Evolutionary conservation across 148 eudicot genomes (phyloP).

Genomic region (Chenopodium berlandieri): DNA sequence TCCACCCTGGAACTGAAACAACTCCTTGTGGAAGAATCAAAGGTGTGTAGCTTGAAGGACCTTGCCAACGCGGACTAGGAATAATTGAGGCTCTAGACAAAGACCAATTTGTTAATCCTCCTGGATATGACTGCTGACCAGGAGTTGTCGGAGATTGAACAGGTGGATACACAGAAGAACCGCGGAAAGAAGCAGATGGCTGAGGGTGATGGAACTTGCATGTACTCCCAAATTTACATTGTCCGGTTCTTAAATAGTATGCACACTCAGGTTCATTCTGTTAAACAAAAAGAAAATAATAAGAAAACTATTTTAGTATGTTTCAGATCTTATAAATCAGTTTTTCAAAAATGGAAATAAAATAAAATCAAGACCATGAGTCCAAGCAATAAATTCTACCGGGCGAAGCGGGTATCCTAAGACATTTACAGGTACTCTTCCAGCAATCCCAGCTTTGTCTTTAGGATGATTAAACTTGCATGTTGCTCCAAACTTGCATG

Average conservation of each 20-base stretch:
- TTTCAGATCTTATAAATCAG: background rate
- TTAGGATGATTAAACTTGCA: conserved; percentile 98
- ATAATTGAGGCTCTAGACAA: conserved; percentile 72
- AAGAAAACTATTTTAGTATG: no score
- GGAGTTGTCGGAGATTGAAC: conserved; percentile 76
- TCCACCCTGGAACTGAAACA: conserved; percentile 85
- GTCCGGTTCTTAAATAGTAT: conserved; percentile 89
- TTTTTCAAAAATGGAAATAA: no score
- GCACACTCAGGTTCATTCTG: conserved; percentile 87
- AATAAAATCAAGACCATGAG: background rate
- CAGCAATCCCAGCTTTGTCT: conserved; percentile 91
- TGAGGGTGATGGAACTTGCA: conserved; percentile 98
- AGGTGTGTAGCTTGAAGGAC: conserved; percentile 78
- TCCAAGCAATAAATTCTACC: conserved; percentile 37
- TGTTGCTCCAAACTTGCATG: conserved; percentile 93
- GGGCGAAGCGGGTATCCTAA: conserved; percentile 97
- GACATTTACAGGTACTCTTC: conserved; percentile 73
- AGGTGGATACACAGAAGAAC: conserved; percentile 85
- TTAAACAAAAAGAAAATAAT: background rate
- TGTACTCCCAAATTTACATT: conserved; percentile 90
- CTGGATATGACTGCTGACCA: conserved; percentile 76
- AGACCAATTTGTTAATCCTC: conserved; percentile 64
- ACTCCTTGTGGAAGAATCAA: conserved; percentile 81
- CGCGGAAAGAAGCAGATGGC: conserved; percentile 77
- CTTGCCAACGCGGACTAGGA: conserved; percentile 87